phyloP scores from a whole-genome alignment of 1,284 basidiomycete species.

The Leccinum griseonigrum region DNA sequence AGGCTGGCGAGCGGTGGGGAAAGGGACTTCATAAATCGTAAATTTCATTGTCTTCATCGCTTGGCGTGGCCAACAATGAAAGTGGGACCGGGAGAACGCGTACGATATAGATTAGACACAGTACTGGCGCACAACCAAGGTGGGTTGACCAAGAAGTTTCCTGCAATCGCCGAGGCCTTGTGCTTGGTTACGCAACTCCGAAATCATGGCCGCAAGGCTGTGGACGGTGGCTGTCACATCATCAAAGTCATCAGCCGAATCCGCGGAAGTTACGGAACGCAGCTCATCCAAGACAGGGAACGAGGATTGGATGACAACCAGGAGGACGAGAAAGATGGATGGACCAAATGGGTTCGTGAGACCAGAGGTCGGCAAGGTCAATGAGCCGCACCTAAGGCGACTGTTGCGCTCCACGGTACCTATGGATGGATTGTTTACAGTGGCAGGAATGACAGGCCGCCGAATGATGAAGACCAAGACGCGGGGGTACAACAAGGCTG shows the following conservation, averaged over 20 bases:
- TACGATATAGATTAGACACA: slow-evolving; percentile 80
- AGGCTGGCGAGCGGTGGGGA: no score
- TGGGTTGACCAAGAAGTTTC: slow-evolving; percentile 74
- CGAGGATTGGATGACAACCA: slow-evolving; percentile 70
- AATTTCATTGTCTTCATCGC: slow-evolving; percentile 69
- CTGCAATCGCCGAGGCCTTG: slow-evolving; percentile 86
- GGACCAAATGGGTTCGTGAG: slow-evolving; percentile 86
- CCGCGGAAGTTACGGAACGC: slow-evolving; percentile 73
- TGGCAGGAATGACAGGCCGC: slow-evolving; percentile 45
- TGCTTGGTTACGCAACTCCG: slow-evolving; percentile 81
- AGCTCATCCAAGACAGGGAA: slow-evolving; percentile 73
- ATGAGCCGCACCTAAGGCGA: slow-evolving; percentile 86
- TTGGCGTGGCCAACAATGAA: slow-evolving; percentile 60
- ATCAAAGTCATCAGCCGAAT: slow-evolving; percentile 86
- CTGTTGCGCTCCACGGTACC: slow-evolving; percentile 67
- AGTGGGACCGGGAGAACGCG: slow-evolving; percentile 53
- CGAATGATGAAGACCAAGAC: slow-evolving; percentile 78
- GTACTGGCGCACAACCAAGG: slow-evolving; percentile 85
- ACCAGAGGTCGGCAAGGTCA: slow-evolving; percentile 75
- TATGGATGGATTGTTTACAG: slow-evolving; percentile 60
- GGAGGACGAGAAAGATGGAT: slow-evolving; percentile 82
- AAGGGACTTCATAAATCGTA: no score
- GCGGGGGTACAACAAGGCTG: slow-evolving; percentile 44
- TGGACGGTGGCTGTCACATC: slow-evolving; percentile 70
- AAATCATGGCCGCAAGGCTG: slow-evolving; percentile 79